Evolutionary conservation across 805 yeast genomes (phyloP).

Genomic region (Pichia ethanolica): DNA sequence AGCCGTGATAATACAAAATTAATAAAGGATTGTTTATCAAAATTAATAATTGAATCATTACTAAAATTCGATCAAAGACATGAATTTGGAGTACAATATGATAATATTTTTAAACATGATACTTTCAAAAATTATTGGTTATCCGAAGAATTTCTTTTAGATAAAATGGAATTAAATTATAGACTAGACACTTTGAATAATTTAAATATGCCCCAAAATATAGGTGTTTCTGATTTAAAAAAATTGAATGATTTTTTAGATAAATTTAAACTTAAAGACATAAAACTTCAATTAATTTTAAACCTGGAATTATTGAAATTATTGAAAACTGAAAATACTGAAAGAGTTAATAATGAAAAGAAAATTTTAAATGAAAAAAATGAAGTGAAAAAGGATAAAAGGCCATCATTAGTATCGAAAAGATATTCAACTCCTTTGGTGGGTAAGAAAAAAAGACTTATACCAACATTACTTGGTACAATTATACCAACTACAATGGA

Average conservation of each 20-base stretch:
- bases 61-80: slow-evolving; percentile 18
- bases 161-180: background rate
- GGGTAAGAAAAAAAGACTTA: slow-evolving; percentile 26
- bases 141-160: slow-evolving; percentile 1
- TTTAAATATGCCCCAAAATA: background rate
- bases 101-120: background rate
- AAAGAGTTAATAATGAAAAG: background rate
- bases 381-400: background rate
- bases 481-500: slow-evolving; percentile 17
- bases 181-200: background rate
- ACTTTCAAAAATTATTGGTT: background rate
- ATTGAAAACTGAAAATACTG: background rate
- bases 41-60: slow-evolving; percentile 15
- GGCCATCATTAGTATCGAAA: background rate
- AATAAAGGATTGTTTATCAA: slow-evolving; percentile 15
- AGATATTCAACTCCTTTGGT: slow-evolving; percentile 10
- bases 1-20: slow-evolving; percentile 18
- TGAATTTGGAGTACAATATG: background rate
- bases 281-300: slow-evolving; percentile 25
- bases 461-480: slow-evolving; percentile 29
- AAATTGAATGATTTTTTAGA: slow-evolving; percentile 7
- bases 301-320: slow-evolving; percentile 22
- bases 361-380: background rate
- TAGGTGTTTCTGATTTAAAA: background rate
- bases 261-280: slow-evolving; percentile 21